A percentile compares a stretch with the other conserved stretches of the same genome.
Conservation (phyloP, 2,329 filamentous ascomycete genomes). For the Passalora sequoiae region DNA sequence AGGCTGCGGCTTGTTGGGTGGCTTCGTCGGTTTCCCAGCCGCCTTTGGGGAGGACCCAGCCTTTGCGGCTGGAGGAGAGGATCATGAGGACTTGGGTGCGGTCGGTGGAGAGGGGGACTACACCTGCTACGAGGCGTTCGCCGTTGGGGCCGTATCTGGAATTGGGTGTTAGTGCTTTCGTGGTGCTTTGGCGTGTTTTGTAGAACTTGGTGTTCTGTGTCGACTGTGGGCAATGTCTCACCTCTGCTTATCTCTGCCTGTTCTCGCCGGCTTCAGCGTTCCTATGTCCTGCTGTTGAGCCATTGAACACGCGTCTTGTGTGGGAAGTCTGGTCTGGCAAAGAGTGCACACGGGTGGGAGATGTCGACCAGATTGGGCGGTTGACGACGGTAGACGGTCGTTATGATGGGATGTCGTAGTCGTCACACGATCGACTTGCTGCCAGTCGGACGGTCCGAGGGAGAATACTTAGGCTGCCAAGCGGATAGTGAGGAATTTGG, state of each 20-base stretch:
- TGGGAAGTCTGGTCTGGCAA: constrained; percentile 11
- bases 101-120: constrained; percentile 83
- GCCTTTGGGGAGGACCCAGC: constrained; percentile 96
- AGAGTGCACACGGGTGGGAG: constrained; percentile 18
- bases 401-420: constrained; percentile 5
- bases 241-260: constrained; percentile 72
- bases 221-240: constrained; percentile 12
- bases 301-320: constrained; percentile 33
- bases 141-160: constrained; percentile 85
- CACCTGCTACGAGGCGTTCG: constrained; percentile 89
- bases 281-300: constrained; percentile 39
- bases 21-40: constrained; percentile 96
- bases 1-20: constrained; percentile 75
- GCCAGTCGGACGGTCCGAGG: too few species aligned
- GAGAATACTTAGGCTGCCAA: constrained; percentile 17
- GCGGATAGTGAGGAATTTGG: constrained; percentile 10
- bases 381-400: neutral
- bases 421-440: constrained; percentile 15
- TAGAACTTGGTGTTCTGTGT: neutral
- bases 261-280: constrained; percentile 60
- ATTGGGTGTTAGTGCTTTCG: neutral
- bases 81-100: constrained; percentile 87
- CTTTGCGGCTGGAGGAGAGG: constrained; percentile 82
- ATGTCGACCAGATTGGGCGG: constrained; percentile 8
- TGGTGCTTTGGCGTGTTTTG: neutral